Percentiles rank a stretch among this genome's conserved stretches.
phyloP scores from a whole-genome alignment of 2,329 filamentous ascomycete species.

The Venturia nashicola region DNA sequence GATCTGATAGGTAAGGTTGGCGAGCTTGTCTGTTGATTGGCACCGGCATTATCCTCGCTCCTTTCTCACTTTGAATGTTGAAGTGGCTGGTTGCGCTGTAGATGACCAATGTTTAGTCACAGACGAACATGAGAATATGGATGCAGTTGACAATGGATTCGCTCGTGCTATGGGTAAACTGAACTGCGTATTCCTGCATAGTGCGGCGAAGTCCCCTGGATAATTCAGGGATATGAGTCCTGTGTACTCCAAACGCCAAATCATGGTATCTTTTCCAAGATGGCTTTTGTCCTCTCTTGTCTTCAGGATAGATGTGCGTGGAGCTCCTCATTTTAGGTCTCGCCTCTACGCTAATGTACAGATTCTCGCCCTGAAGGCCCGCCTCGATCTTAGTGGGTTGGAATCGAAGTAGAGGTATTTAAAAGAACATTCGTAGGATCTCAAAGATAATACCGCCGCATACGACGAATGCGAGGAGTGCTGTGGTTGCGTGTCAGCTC shows the following conservation, averaged over 20 bases:
- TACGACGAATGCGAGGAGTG: slow-evolving; percentile 49
- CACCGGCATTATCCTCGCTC: not conserved
- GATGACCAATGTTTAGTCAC: not conserved
- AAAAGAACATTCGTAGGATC: slow-evolving; percentile 36
- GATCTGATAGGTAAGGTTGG: not conserved
- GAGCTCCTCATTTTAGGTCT: not conserved
- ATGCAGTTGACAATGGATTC: not conserved
- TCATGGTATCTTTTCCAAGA: not conserved
- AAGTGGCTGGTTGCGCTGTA: not conserved
- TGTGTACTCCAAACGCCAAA: slow-evolving; percentile 1
- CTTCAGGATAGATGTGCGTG: not conserved
- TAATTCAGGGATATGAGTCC: not conserved
- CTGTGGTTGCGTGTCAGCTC: slow-evolving; percentile 23
- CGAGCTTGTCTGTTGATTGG: not conserved
- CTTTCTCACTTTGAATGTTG: not conserved
- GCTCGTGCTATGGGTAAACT: not conserved
- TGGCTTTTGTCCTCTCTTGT: not conserved
- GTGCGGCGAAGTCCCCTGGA: not conserved
- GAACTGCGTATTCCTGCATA: not conserved
- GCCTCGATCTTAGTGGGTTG: not conserved
- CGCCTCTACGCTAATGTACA: not conserved
- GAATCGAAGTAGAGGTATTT: not conserved
- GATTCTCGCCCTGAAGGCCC: not conserved
- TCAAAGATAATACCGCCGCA: slow-evolving; percentile 50
- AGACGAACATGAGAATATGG: not conserved